Percentiles rank a stretch among this genome's conserved stretches.
Conservation (phyloP, 441 rosid genomes). For the Biscutella laevigata region DNA sequence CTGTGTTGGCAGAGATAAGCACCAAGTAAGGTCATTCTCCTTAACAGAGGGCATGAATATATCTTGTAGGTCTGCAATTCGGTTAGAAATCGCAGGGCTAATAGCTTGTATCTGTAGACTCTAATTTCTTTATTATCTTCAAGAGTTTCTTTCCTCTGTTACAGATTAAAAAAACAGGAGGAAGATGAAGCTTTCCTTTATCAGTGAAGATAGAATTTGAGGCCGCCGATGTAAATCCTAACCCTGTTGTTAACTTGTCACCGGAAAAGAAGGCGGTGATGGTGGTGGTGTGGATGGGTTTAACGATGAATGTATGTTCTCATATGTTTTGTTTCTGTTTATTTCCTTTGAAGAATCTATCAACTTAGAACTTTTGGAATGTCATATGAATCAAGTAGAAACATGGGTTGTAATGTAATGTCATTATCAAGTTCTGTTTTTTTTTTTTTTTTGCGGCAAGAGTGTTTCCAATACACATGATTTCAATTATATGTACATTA, state of each 20-base stretch:
- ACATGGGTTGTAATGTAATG: conserved; percentile 14
- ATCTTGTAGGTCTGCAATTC: no score
- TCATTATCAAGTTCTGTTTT: not conserved
- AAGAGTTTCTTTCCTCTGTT: not conserved
- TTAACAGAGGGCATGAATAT: no score
- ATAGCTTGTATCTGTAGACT: not conserved
- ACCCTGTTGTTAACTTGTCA: conserved; percentile 16
- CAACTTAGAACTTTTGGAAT: conserved; percentile 7
- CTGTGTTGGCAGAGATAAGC: conserved; percentile 53
- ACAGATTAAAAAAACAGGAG: not conserved
- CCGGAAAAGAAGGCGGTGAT: not conserved
- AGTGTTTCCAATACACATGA: no score
- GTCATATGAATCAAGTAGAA: not conserved
- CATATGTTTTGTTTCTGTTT: conserved; percentile 12
- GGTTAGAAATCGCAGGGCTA: no score
- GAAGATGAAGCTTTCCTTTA: not conserved
- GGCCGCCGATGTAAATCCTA: conserved; percentile 15
- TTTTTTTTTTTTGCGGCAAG: not conserved
- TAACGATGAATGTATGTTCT: not conserved
- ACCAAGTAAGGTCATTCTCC: conserved; percentile 20
- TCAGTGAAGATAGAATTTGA: not conserved
- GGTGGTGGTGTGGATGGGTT: not conserved
- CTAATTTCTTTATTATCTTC: not conserved
- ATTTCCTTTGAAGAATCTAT: not conserved
- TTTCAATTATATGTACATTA: no score